Percentiles rank a stretch among this genome's conserved stretches.
Evolutionary conservation across 257 asterid species (phyloP).

Genomic region (Nicotiana obtusifolia): DNA sequence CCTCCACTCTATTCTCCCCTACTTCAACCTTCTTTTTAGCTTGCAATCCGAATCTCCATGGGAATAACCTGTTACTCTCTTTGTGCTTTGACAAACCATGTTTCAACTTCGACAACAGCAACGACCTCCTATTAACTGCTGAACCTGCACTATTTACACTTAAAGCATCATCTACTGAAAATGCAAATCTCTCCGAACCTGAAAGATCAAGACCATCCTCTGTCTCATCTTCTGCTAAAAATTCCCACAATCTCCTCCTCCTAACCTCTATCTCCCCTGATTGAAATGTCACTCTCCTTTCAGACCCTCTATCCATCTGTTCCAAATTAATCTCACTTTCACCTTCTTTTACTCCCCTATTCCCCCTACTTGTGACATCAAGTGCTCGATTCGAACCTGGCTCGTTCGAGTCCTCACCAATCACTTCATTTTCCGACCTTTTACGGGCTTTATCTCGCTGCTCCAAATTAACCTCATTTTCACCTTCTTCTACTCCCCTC

Average conservation of each 20-base stretch:
- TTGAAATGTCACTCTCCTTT: slow-evolving; percentile 20
- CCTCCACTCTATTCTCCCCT: slow-evolving; percentile 17
- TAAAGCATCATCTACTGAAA: slow-evolving; percentile 29
- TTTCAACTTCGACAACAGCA: slow-evolving; percentile 22
- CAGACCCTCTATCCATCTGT: not conserved
- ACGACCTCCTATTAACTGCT: slow-evolving; percentile 21
- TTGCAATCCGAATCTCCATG: slow-evolving; percentile 23
- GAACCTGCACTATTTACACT: slow-evolving; percentile 24
- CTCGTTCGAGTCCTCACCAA: not conserved
- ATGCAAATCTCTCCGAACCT: slow-evolving; percentile 28
- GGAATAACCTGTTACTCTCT: slow-evolving; percentile 15
- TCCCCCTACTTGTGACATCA: not conserved
- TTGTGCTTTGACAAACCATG: slow-evolving; percentile 24
- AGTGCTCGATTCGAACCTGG: not conserved
- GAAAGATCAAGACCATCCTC: slow-evolving; percentile 30
- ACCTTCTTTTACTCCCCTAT: slow-evolving; percentile 5
- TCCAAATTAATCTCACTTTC: not conserved
- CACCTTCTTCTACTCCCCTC: not conserved
- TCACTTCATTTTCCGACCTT: slow-evolving; percentile 17
- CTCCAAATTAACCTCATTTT: slow-evolving; percentile 1
- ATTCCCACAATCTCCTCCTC: slow-evolving; percentile 29
- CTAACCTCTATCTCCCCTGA: slow-evolving; percentile 18
- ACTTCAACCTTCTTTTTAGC: slow-evolving; percentile 17
- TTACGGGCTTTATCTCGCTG: not conserved
- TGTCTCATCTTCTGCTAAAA: slow-evolving; percentile 21